A percentile compares a stretch with the other conserved stretches of the same genome.
Evolutionary conservation across 1,284 basidiomycete genomes (phyloP).

Genomic region (Rhodotorula glutinis): DNA sequence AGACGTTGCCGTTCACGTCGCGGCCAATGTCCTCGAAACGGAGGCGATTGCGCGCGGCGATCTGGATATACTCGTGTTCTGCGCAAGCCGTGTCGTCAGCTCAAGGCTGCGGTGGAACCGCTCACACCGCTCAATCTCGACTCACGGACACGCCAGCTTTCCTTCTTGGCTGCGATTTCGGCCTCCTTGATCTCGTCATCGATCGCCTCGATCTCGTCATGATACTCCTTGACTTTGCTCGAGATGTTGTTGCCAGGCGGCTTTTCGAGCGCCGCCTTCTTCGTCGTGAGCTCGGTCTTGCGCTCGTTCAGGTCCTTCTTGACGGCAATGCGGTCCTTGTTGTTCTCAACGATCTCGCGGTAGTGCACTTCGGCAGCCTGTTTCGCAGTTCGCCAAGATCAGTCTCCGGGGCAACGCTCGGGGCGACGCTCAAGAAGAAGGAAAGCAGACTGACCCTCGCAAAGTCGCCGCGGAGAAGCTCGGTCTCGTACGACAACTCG

Average conservation of each 20-base stretch:
- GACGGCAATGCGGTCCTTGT: background rate
- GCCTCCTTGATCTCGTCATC: conserved; percentile 13
- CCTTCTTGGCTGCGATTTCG: background rate
- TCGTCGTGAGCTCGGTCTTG: background rate
- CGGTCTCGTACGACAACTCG: conserved; percentile 13
- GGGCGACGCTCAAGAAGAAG: background rate
- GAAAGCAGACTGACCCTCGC: background rate
- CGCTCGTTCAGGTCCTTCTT: conserved; percentile 6
- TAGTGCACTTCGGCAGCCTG: background rate
- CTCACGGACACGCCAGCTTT: conserved; percentile 11
- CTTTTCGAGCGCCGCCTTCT: conserved; percentile 13
- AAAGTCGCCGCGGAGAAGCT: conserved; percentile 8
- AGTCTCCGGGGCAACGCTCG: too few species aligned
- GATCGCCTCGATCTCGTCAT: conserved; percentile 4
- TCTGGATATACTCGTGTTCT: conserved; percentile 19
- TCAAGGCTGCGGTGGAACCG: too few species aligned
- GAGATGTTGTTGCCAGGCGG: conserved; percentile 11
- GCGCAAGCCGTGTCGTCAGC: background rate
- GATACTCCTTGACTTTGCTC: conserved; percentile 20
- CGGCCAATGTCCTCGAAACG: conserved; percentile 10
- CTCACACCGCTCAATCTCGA: too few species aligned
- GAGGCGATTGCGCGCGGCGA: background rate
- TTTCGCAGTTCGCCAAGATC: background rate
- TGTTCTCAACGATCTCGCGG: background rate
- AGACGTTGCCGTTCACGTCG: conserved; percentile 10